A percentile compares a stretch with the other conserved stretches of the same genome.
phyloP scores from a whole-genome alignment of 169 alveolate species.

The Amoebophrya sp. region DNA sequence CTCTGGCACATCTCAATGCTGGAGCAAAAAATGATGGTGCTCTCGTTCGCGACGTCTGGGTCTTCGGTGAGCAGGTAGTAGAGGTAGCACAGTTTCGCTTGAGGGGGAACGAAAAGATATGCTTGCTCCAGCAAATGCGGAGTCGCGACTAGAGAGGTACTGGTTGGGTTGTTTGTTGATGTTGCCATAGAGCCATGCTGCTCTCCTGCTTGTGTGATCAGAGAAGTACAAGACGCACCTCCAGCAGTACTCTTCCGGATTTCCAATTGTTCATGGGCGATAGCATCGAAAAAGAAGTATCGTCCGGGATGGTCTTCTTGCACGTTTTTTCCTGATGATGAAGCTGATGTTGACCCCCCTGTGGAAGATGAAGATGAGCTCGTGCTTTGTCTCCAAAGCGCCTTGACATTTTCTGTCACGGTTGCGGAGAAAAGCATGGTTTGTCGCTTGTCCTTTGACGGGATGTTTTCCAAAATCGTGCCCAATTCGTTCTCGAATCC shows the following conservation, averaged over 20 bases:
- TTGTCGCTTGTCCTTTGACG: constrained; percentile 58
- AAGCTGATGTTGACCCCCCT: no score
- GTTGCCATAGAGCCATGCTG: no score
- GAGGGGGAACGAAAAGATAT: constrained; percentile 69
- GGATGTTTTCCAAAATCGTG: constrained; percentile 55
- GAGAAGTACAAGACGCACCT: no score
- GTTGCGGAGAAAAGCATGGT: constrained; percentile 93
- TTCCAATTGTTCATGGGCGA: constrained; percentile 50
- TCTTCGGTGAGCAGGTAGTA: constrained; percentile 59
- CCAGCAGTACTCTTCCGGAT: no score
- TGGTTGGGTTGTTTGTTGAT: no score
- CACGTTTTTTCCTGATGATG: neutral
- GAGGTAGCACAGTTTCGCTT: constrained; percentile 67
- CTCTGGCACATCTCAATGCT: constrained; percentile 74
- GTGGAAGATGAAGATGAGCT: no score
- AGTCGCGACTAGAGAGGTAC: no score
- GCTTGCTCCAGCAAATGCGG: constrained; percentile 62
- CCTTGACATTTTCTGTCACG: constrained; percentile 79
- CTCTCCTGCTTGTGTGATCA: no score
- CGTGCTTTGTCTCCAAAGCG: constrained; percentile 64
- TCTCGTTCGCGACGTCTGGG: constrained; percentile 55
- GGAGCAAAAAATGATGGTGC: constrained; percentile 77
- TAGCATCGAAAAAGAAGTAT: constrained; percentile 71
- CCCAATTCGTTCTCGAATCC: constrained; percentile 61
- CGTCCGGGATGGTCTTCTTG: constrained; percentile 30